A percentile compares a stretch with the other conserved stretches of the same genome.
Evolutionary conservation across 1,284 basidiomycete species (phyloP).

Genomic region (Serendipita sp.): DNA sequence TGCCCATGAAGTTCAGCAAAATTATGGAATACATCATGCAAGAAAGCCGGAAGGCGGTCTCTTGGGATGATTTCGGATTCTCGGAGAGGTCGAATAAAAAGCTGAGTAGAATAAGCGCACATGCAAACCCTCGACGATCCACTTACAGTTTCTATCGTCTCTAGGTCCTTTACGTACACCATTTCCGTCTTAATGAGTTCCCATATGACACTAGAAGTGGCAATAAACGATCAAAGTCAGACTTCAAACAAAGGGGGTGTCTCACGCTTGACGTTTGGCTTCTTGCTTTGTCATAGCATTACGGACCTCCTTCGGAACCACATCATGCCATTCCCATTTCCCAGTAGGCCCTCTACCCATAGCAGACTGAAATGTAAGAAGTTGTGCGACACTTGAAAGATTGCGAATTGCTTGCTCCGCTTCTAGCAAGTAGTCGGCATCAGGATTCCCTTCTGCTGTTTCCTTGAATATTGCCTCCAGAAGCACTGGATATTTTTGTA

Average conservation of each 20-base stretch:
- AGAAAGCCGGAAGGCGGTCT: conserved; percentile 62
- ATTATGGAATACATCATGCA: conserved; percentile 88
- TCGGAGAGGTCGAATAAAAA: conserved; percentile 53
- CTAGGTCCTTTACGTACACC: conserved; percentile 86
- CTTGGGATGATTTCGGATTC: conserved; percentile 46
- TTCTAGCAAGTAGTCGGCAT: conserved; percentile 62
- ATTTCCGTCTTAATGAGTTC: conserved; percentile 94
- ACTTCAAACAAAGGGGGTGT: conserved; percentile 12
- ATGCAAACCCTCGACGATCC: conserved; percentile 12
- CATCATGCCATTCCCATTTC: conserved; percentile 78
- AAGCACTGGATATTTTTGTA: conserved; percentile 80
- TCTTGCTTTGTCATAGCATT: conserved; percentile 60
- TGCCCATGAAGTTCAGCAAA: conserved; percentile 65
- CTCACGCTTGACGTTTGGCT: conserved; percentile 76
- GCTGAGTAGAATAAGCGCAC: conserved; percentile 15
- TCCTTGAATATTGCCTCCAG: conserved; percentile 76
- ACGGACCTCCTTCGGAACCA: conserved; percentile 57
- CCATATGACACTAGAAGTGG: conserved; percentile 62
- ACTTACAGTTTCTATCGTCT: conserved; percentile 68
- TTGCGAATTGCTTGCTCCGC: conserved; percentile 66
- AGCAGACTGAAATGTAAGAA: conserved; percentile 74
- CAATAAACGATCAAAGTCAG: conserved; percentile 4
- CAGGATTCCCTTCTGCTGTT: conserved; percentile 64
- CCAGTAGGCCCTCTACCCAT: conserved; percentile 63
- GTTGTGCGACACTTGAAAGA: conserved; percentile 59